Evolutionary conservation across 805 yeast genomes (phyloP).

Genomic region (Metschnikowia picachoensis): DNA sequence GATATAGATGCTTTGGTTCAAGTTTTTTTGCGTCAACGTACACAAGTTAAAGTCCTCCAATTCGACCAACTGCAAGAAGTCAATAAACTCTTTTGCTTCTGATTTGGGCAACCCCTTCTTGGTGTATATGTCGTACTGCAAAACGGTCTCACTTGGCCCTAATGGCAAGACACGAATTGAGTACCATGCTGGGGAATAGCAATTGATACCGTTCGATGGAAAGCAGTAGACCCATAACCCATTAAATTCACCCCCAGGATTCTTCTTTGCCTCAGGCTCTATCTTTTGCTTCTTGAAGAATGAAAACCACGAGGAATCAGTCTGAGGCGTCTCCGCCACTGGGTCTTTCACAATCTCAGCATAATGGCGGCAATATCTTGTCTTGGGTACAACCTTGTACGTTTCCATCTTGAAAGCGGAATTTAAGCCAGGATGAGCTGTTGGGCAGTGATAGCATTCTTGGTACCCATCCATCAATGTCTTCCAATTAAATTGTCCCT

Average conservation of each 20-base stretch:
- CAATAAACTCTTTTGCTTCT: slow-evolving; percentile 58
- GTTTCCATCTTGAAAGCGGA: slow-evolving; percentile 60
- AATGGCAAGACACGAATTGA: slow-evolving; percentile 57
- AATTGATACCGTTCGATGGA: slow-evolving; percentile 60
- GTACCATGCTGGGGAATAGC: slow-evolving; percentile 67
- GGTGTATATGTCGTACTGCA: slow-evolving; percentile 59
- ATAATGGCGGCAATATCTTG: slow-evolving; percentile 58
- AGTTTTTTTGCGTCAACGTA: slow-evolving; percentile 55
- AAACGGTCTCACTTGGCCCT: slow-evolving; percentile 48
- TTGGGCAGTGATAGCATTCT: slow-evolving; percentile 66
- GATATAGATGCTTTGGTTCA: slow-evolving; percentile 56
- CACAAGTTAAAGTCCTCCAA: slow-evolving; percentile 57
- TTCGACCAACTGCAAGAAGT: slow-evolving; percentile 59
- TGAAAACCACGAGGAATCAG: slow-evolving; percentile 45
- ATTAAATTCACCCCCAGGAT: slow-evolving; percentile 59
- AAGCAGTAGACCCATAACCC: slow-evolving; percentile 61
- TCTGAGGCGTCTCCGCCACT: slow-evolving; percentile 13
- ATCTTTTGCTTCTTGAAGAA: slow-evolving; percentile 35
- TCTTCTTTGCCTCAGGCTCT: slow-evolving; percentile 32
- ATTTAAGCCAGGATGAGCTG: slow-evolving; percentile 60
- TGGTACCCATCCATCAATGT: slow-evolving; percentile 66
- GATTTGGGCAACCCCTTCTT: slow-evolving; percentile 53
- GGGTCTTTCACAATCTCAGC: slow-evolving; percentile 46
- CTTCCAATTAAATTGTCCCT: slow-evolving; percentile 64
- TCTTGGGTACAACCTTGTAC: slow-evolving; percentile 59